Conservation (phyloP, 1,284 basidiomycete genomes). For the Cutaneotrichosporon mucoides region DNA sequence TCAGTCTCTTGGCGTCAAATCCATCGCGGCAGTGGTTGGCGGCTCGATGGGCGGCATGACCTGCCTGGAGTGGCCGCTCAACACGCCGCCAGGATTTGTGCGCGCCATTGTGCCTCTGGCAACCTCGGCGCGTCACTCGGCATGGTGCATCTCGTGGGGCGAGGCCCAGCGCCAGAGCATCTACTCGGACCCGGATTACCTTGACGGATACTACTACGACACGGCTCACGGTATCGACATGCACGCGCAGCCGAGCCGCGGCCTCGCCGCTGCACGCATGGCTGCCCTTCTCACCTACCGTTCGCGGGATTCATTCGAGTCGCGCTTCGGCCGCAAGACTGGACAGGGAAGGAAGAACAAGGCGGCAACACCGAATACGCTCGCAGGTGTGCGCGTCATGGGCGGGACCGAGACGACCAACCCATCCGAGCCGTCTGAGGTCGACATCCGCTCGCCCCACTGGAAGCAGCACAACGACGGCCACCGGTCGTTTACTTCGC, state of each 20-base stretch:
- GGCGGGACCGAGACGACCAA: conserved; percentile 44
- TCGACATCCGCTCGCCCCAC: conserved; percentile 54
- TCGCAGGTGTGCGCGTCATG: conserved; percentile 39
- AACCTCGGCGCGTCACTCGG: conserved; percentile 88
- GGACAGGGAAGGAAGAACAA: conserved; percentile 28
- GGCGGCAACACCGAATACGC: conserved; percentile 30
- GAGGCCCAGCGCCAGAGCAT: conserved; percentile 96
- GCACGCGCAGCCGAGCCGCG: conserved; percentile 65
- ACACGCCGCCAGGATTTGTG: conserved; percentile 75
- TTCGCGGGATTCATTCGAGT: conserved; percentile 87
- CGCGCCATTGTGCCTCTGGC: conserved; percentile 83
- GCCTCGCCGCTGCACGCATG: conserved; percentile 92
- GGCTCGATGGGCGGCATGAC: conserved; percentile 99
- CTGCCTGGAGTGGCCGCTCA: conserved; percentile 91
- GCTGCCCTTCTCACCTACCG: conserved; percentile 91
- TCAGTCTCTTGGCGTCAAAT: conserved; percentile 73
- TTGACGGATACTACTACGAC: conserved; percentile 75
- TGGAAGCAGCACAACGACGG: conserved; percentile 80
- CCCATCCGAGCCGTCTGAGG: conserved; percentile 29
- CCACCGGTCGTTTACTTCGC: conserved; percentile 51
- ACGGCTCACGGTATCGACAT: conserved; percentile 36
- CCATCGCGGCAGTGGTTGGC: conserved; percentile 84
- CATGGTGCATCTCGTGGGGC: conserved; percentile 99
- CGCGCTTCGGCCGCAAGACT: conserved; percentile 79
- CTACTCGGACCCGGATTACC: conserved; percentile 86